phyloP scores from a whole-genome alignment of 2,329 filamentous ascomycete species.

The Epichloe gansuensis region DNA sequence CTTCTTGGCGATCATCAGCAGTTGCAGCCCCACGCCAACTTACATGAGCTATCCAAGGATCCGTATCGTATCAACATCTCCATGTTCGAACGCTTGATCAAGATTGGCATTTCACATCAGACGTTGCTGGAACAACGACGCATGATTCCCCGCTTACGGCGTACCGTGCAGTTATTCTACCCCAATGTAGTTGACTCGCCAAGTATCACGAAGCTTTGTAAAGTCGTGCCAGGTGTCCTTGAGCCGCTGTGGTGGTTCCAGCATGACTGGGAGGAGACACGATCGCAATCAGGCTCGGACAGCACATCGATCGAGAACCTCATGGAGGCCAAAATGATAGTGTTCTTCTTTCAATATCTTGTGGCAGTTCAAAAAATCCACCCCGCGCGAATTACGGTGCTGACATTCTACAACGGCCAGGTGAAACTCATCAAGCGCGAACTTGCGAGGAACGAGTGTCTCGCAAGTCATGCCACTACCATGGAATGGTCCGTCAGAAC shows the following conservation, averaged over 20 bases:
- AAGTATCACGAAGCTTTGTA: slow-evolving; percentile 17
- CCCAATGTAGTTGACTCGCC: slow-evolving; percentile 29
- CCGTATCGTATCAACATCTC: slow-evolving; percentile 61
- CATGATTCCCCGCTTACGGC: slow-evolving; percentile 34
- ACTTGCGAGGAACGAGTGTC: slow-evolving; percentile 22
- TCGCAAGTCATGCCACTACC: slow-evolving; percentile 9
- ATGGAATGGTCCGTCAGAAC: slow-evolving; percentile 52
- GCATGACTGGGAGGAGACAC: slow-evolving; percentile 32
- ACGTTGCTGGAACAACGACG: slow-evolving; percentile 55
- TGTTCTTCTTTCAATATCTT: slow-evolving; percentile 59
- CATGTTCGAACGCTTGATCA: slow-evolving; percentile 68
- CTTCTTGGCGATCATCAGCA: slow-evolving; percentile 71
- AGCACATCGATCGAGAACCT: slow-evolving; percentile 52
- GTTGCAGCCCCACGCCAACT: slow-evolving; percentile 55
- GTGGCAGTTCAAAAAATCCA: slow-evolving; percentile 40
- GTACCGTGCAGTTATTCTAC: slow-evolving; percentile 36
- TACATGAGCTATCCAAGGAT: slow-evolving; percentile 41
- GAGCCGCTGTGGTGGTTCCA: slow-evolving; percentile 30
- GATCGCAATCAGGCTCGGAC: slow-evolving; percentile 44
- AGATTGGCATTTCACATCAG: slow-evolving; percentile 47
- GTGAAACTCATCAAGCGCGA: slow-evolving; percentile 46
- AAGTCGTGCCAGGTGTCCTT: slow-evolving; percentile 31
- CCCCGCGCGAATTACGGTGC: slow-evolving; percentile 53
- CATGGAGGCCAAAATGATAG: slow-evolving; percentile 64
- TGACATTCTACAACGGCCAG: slow-evolving; percentile 86